These are phyloP conservation scores for Suhomyces sp. DNA, from an alignment of 805 yeast genomes.

Conservation along the genomic window DNA sequence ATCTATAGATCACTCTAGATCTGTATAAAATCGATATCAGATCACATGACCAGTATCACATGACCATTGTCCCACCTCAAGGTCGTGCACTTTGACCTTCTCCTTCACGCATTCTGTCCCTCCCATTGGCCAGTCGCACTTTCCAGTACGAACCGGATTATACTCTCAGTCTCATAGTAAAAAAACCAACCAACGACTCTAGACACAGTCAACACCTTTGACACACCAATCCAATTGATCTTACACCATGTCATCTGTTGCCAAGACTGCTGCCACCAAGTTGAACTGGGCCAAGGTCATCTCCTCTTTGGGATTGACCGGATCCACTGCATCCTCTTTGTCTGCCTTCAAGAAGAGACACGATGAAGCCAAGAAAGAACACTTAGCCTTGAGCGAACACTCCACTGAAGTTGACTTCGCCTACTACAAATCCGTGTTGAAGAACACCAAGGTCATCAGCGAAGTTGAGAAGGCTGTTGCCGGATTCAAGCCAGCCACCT, in stretches of 20 bases:
- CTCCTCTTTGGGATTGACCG: slow-evolving; percentile 86
- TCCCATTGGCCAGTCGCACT: no score
- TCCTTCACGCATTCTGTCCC: no score
- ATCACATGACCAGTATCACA: no score
- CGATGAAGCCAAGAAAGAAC: slow-evolving; percentile 91
- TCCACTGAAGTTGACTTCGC: slow-evolving; percentile 77
- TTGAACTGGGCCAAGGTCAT: slow-evolving; percentile 94
- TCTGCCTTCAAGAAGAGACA: slow-evolving; percentile 96
- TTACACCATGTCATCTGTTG: slow-evolving; percentile 38
- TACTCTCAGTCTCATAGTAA: no score
- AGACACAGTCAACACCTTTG: no score
- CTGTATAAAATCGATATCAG: no score
- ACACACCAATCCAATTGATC: slow-evolving; percentile 2
- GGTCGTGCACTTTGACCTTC: no score
- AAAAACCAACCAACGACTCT: no score
- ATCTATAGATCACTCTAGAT: no score
- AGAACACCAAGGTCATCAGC: slow-evolving; percentile 75
- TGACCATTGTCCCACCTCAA: no score
- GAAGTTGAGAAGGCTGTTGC: slow-evolving; percentile 77
- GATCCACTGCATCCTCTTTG: slow-evolving; percentile 84
- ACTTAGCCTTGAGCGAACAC: slow-evolving; percentile 69
- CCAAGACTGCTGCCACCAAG: slow-evolving; percentile 73
- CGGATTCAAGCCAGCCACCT: slow-evolving; percentile 77
- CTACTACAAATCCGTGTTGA: slow-evolving; percentile 75
- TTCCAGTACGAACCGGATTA: no score